These are phyloP conservation scores for Nicotiana obtusifolia DNA, from an alignment of 257 asterid species.

Conservation along the genomic window DNA sequence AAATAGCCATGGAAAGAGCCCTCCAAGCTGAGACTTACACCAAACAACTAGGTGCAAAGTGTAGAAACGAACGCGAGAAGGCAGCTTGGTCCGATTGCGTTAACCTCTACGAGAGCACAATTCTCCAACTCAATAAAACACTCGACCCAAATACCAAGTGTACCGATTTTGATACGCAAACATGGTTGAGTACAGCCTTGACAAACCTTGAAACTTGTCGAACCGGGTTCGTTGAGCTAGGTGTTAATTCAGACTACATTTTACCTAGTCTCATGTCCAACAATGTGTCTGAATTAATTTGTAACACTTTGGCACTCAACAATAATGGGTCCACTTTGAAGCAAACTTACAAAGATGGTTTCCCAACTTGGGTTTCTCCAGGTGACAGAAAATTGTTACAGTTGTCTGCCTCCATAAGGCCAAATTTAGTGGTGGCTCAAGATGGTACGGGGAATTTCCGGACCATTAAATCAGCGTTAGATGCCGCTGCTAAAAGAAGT, in stretches of 20 bases:
- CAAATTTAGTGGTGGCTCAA: slow-evolving; percentile 37
- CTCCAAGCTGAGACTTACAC: slow-evolving; percentile 33
- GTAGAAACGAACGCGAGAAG: slow-evolving; percentile 42
- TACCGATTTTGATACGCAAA: slow-evolving; percentile 53
- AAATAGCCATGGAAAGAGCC: slow-evolving; percentile 47
- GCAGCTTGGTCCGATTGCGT: slow-evolving; percentile 76
- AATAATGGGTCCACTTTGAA: slow-evolving; percentile 13
- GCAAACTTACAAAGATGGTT: slow-evolving; percentile 17
- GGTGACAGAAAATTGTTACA: slow-evolving; percentile 28
- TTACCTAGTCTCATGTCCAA: slow-evolving; percentile 40
- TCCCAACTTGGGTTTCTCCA: slow-evolving; percentile 25
- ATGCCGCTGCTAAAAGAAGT: slow-evolving; percentile 20
- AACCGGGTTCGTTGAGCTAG: slow-evolving; percentile 56
- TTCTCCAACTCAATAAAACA: slow-evolving; percentile 55
- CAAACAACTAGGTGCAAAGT: slow-evolving; percentile 33
- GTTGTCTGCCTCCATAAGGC: not conserved
- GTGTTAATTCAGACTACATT: slow-evolving; percentile 30
- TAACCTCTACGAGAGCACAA: slow-evolving; percentile 39
- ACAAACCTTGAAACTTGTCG: slow-evolving; percentile 69
- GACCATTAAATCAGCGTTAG: slow-evolving; percentile 37
- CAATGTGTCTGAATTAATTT: slow-evolving; percentile 49
- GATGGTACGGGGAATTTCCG: slow-evolving; percentile 41
- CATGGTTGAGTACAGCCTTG: slow-evolving; percentile 74
- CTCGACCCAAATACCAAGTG: slow-evolving; percentile 34
- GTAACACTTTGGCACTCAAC: slow-evolving; percentile 55